Base-by-base conservation (phyloP, 2,329 filamentous ascomycete species). In the Zymoseptoria brevis region DNA sequence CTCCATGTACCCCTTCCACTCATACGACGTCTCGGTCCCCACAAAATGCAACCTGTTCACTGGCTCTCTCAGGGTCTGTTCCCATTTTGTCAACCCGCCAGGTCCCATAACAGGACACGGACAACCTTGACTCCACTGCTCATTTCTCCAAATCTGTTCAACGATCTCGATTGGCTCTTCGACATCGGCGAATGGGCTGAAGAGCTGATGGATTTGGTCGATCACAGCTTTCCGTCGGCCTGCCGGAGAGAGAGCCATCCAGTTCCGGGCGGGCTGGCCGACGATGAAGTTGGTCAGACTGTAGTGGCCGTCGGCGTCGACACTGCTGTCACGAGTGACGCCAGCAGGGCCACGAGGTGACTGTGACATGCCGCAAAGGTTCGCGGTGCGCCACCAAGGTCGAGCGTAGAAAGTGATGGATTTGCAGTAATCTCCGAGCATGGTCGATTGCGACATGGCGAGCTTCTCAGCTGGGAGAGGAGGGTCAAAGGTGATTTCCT, bases 1-100 rank as follows among this genome's bases (percentile, higher is more conserved):
- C 60, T 84, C 82, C 80, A 84, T 83, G 65, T 83, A 83, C 0
- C 81, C 81, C 57, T 79, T 80, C 81, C 81, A 84, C 59, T 79
- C 75, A 2, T 66, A 72, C 0, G 77, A 75, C 0, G 77, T 80
- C 71, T 84, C 82, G 0, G 81, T 83, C 0, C 82, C 81, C 2
- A 76, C 80, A 63, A 83, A 84, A 63, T 83, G 77, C 3, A 83
- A 26, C 30, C 78, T 73, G 4, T 75, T 71, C 53, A 70, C 57
- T 16, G 63, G 62, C 19, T 63, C 64, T 41, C 64, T 59, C 24
- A 68, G 56, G 8, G 65, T 62, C 54, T 68, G 56, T 52, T 65
- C 64, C 21, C 62, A 68, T 30, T 62, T 59, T 4, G 65, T 66
- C 55, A 71, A 53, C 4, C 60, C 65, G 9, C 68, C 68, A 19